Conservation (phyloP, 2,329 filamentous ascomycete genomes). For the Blumeriella jaapii region DNA sequence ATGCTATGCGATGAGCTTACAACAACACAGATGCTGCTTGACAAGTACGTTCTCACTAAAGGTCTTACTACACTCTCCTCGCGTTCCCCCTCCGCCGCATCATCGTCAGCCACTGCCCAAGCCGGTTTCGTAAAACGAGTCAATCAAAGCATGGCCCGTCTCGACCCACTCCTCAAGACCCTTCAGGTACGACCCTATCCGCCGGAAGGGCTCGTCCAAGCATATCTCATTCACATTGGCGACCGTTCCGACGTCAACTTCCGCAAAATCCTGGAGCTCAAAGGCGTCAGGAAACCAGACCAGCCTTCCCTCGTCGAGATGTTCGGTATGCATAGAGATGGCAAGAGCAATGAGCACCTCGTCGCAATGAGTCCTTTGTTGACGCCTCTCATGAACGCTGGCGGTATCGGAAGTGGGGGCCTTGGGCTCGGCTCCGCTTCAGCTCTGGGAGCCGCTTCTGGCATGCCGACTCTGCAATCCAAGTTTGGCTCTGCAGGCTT, state of each 20-base stretch:
- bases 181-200: conserved; percentile 87
- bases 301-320: conserved; percentile 76
- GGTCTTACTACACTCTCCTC: conserved; percentile 61
- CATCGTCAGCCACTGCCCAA: conserved; percentile 23
- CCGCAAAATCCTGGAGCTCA: conserved; percentile 89
- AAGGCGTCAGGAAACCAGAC: conserved; percentile 79
- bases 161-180: conserved; percentile 90
- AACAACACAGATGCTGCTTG: conserved; percentile 67
- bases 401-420: conserved; percentile 34
- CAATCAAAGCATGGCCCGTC: conserved; percentile 68
- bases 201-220: conserved; percentile 88
- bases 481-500: conserved; percentile 74
- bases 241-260: conserved; percentile 93
- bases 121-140: conserved; percentile 75
- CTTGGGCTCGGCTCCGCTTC: conserved; percentile 34
- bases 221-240: conserved; percentile 92
- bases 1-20: conserved; percentile 20
- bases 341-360: conserved; percentile 56
- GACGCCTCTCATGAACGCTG: conserved; percentile 47
- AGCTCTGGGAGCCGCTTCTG: conserved; percentile 29
- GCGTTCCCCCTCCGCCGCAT: conserved; percentile 30
- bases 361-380: conserved; percentile 60
- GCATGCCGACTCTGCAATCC: conserved; percentile 32
- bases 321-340: conserved; percentile 69
- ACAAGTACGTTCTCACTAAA: conserved; percentile 84